Evolutionary conservation across 2,329 filamentous ascomycete genomes (phyloP), one percentile per base, ranked within the genome.

Genomic region (Pleoardoris graminearum): DNA sequence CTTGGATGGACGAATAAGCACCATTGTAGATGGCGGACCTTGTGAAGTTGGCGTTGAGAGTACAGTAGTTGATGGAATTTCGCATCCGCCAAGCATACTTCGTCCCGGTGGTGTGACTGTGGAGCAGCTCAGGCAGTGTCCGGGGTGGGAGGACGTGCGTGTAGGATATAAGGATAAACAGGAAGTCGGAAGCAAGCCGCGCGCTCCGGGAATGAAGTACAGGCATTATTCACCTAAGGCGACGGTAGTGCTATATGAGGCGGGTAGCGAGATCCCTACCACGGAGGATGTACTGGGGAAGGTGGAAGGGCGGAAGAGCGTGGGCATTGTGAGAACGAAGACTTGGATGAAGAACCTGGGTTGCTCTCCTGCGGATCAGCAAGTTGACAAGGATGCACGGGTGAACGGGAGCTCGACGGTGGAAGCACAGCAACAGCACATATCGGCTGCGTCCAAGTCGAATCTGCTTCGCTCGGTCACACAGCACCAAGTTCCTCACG

Each of bases 161-260:
- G 85, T 88, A 53, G 93, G 84, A 10, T 97, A 97, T 73, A 85
- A 87, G 67, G 91, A 96, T 65, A 81, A 82, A 51, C 63, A 85
- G 14, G 84, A 90, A 63, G 80, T 83, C 17, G 87, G 83, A 3
- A 84, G 82, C 45, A 65, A 61, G 50, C 94, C 94, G 0, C 82
- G 90, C 51, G 94, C 94, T 0, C 94, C 94, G 0, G 94, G 94
- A 1, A 99, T 99, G 94, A 99, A 99, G 75, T 99, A 99, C 72
- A 90, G 94, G 69, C 94, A 99, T 71, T 99, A 99, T 68, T 96
- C 92, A 37, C 94, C 94, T 1, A 90, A 87, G 71, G 95, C 94
- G 1, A 85, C 82, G 39, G 92, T 99, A 2, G 78, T 96, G 12
- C 79, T 97, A 1, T 96, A 91, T 68, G 90, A 96, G 70, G 75